Percentiles rank a stretch among this genome's conserved stretches.
phyloP scores from a whole-genome alignment of 495 filamentous ascomycete genomes.

The Penicillium roqueforti region DNA sequence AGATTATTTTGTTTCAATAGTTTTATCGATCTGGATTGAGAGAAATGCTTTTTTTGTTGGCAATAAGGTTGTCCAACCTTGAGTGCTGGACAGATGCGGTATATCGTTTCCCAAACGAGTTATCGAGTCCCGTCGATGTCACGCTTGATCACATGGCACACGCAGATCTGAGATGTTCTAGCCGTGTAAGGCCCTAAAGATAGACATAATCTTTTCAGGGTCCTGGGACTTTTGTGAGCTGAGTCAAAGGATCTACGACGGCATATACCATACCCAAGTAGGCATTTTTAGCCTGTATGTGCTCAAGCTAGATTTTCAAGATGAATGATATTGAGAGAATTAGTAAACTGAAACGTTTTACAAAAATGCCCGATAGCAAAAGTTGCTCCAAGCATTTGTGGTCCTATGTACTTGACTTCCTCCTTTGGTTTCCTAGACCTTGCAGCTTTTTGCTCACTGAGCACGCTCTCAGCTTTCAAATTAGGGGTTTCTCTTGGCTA shows the following conservation, averaged over 20 bases:
- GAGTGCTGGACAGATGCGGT: slow-evolving; percentile 13
- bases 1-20: background rate
- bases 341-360: no score
- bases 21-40: background rate
- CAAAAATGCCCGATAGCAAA: background rate
- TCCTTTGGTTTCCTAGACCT: no score
- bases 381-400: background rate
- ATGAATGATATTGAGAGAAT: background rate
- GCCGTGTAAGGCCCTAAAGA: background rate
- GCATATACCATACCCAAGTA: background rate
- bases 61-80: slow-evolving; percentile 10
- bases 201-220: background rate
- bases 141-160: background rate
- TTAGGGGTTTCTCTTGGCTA: no score
- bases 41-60: slow-evolving; percentile 8
- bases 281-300: background rate
- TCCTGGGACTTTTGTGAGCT: background rate
- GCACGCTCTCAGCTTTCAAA: no score
- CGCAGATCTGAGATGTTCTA: background rate
- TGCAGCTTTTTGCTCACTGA: no score
- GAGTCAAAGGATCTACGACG: background rate
- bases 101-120: slow-evolving; percentile 38
- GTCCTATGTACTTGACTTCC: no score
- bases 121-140: slow-evolving; percentile 33
- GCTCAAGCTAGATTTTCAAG: background rate